Base-by-base conservation (phyloP, 2,329 filamentous ascomycete species). In the Eutypa lata region DNA sequence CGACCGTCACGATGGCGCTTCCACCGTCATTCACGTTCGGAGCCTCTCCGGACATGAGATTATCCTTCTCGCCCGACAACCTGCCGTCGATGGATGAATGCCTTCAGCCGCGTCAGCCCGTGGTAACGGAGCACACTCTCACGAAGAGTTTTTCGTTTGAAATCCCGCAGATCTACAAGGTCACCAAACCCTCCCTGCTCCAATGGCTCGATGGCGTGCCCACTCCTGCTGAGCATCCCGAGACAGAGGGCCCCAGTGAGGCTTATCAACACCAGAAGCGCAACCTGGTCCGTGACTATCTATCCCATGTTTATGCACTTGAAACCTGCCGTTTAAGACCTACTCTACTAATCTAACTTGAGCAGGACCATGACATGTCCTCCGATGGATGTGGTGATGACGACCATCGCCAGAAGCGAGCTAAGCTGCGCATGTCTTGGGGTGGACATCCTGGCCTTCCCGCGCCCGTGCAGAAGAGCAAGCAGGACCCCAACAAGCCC, bases 121-220 rank as follows among this genome's bases (percentile, higher is more conserved):
- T 31, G 26, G 10, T 10, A n/a, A 5, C 26, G 26, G 26, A 52
- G 8, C 38, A 61, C 8, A 53, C 35, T 7, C n/a, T 56, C 13
- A 49, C 60, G n/a, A 59, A 59, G 48, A 60, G 48, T 45, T 67
- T 68, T 53, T 59, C 57, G 2, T 65, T 66, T 54, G 50, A 53
- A 16, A 42, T 64, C 18, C 57, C 65, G 2, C 57, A 61, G 2
- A 49, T 61, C 31, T 66, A 58, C 60, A 60, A 54, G 28, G 55
- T 59, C 3, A 59, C 50, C n/a, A 59, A 59, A 21, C 56, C 59
- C 24, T 60, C 58, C 11, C 46, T 68, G 14, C 26, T 63, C n/a
- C 51, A 57, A 14, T 68, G 66, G 66, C 55, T 67, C n/a, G 57
- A 58, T 13, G 55, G 63, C 10, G 18, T 68, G 7, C 64, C 63